phyloP scores from a whole-genome alignment of 306 rosid genomes.

The Myrica gale region DNA sequence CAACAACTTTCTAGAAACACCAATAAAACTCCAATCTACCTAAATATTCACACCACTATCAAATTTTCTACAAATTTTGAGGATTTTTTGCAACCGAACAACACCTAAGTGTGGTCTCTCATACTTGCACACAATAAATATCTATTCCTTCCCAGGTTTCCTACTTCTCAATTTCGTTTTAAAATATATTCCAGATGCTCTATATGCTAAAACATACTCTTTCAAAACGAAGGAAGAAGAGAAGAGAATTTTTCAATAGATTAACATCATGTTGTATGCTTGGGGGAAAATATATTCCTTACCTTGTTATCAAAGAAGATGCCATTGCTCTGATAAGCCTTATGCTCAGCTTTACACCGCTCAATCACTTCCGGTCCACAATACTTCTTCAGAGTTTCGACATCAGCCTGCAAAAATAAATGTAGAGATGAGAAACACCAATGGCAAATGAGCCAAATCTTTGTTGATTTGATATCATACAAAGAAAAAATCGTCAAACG shows the following conservation, averaged over 20 bases:
- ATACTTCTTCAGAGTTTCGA: conserved; percentile 71
- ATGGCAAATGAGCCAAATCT: conserved; percentile 12
- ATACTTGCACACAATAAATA: too few relatives aligned
- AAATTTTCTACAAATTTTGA: too few relatives aligned
- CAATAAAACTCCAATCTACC: too few relatives aligned
- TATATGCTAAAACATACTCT: not conserved
- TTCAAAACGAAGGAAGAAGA: not conserved
- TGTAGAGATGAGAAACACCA: conserved; percentile 28
- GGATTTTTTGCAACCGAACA: too few relatives aligned
- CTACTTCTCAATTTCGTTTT: not conserved
- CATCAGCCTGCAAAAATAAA: conserved; percentile 56
- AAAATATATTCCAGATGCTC: not conserved
- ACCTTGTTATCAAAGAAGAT: conserved; percentile 92
- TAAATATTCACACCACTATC: too few relatives aligned
- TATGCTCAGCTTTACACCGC: conserved; percentile 88
- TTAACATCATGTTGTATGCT: not conserved
- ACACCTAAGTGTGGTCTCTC: not conserved
- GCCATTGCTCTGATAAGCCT: conserved; percentile 62
- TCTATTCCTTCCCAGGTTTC: not conserved
- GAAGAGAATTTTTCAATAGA: not conserved
- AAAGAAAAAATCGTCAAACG: not conserved
- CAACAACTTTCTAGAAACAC: too few relatives aligned
- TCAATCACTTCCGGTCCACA: conserved; percentile 78
- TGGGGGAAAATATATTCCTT: conserved; percentile 1
- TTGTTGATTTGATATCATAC: conserved; percentile 4